Evolutionary conservation across 2,329 filamentous ascomycete species (phyloP).

Genomic region (Zymoseptoria crescenta): DNA sequence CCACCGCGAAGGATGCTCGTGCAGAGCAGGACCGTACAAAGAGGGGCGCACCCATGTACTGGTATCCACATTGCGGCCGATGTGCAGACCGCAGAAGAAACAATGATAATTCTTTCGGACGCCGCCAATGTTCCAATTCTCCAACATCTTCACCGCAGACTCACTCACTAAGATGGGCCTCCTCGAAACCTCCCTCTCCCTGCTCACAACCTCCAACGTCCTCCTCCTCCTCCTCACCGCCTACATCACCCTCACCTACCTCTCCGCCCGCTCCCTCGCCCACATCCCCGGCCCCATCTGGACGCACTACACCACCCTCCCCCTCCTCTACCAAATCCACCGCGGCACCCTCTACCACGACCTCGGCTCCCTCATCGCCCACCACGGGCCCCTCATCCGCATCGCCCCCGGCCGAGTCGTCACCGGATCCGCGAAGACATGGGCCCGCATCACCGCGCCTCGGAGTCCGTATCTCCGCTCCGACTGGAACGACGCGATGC

Average conservation of each 20-base stretch:
- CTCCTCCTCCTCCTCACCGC: background rate
- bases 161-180: background rate
- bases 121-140: too few species aligned
- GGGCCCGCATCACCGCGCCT: background rate
- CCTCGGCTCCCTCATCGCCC: background rate
- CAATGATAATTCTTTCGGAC: background rate
- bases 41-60: background rate
- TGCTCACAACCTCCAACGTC: background rate
- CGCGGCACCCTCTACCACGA: background rate
- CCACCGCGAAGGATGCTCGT: background rate
- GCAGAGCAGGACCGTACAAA: background rate
- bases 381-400: slow-evolving; percentile 5
- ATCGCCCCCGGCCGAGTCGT: slow-evolving; percentile 4
- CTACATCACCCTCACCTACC: background rate
- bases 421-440: slow-evolving; percentile 2
- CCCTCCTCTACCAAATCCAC: slow-evolving; percentile 1
- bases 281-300: slow-evolving; percentile 5
- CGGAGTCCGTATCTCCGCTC: background rate
- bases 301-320: slow-evolving; percentile 1
- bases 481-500: slow-evolving; percentile 3
- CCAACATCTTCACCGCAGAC: background rate
- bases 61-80: background rate
- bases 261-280: slow-evolving; percentile 1
- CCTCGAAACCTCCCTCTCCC: background rate
- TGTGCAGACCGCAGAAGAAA: background rate